Conservation (phyloP, 108 stramenopile species). For the Nannochloropsis gaditana region DNA sequence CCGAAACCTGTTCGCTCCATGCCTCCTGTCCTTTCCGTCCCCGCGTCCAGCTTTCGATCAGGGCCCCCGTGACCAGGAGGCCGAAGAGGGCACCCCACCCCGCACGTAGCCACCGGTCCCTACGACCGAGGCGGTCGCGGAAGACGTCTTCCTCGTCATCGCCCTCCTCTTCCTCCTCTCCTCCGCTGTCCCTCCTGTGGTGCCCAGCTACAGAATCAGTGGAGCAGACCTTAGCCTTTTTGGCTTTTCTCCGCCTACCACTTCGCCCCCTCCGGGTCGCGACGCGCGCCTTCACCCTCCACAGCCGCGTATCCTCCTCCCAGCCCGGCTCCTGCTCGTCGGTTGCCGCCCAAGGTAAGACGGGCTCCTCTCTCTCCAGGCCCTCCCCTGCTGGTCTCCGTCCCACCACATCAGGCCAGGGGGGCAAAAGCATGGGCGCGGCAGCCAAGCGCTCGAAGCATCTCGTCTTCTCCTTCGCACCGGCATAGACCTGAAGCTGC, state of each 20-base stretch:
- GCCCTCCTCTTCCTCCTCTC: background rate
- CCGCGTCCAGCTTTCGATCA: background rate
- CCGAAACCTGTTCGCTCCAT: background rate
- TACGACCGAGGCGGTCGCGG: background rate
- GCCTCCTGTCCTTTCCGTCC: background rate
- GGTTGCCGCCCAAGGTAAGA: background rate
- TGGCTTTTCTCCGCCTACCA: background rate
- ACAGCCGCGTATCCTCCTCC: conserved; percentile 14
- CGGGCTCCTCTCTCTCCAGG: background rate
- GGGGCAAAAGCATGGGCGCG: background rate
- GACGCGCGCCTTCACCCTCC: background rate
- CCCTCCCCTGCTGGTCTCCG: background rate
- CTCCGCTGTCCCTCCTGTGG: background rate
- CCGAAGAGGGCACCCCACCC: background rate
- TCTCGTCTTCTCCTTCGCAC: background rate
- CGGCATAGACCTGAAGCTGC: background rate
- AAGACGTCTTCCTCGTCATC: conserved; percentile 10
- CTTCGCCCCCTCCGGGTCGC: background rate
- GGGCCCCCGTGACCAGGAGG: background rate
- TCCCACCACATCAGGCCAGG: conserved; percentile 1
- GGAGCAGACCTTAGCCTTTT: background rate
- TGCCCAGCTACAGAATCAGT: background rate
- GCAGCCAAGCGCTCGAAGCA: background rate
- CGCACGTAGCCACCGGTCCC: background rate
- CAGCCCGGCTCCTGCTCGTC: background rate